These are phyloP conservation scores for Shiraia sp. DNA, from an alignment of 2,329 filamentous ascomycete species.

Conservation along the genomic window DNA sequence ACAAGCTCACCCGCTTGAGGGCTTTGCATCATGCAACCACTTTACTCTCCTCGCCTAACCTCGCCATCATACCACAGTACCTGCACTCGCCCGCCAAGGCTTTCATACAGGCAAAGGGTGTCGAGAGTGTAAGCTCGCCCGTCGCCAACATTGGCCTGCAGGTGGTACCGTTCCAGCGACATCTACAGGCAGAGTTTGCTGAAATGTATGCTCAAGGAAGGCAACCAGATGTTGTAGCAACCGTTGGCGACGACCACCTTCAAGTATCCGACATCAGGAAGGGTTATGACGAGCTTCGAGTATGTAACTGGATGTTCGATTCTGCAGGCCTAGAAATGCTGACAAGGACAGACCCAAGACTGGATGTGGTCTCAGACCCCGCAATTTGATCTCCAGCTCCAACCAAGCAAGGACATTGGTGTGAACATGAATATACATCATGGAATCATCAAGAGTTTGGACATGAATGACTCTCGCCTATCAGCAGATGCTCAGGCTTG, in stretches of 20 bases:
- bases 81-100: slow-evolving; percentile 76
- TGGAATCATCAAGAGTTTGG: slow-evolving; percentile 59
- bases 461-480: slow-evolving; percentile 31
- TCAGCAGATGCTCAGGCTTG: slow-evolving; percentile 13
- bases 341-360: slow-evolving; percentile 58
- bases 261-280: slow-evolving; percentile 60
- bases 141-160: slow-evolving; percentile 75
- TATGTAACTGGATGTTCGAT: slow-evolving; percentile 39
- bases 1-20: slow-evolving; percentile 81
- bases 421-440: slow-evolving; percentile 49
- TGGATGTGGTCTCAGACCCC: slow-evolving; percentile 90
- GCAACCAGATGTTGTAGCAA: slow-evolving; percentile 44
- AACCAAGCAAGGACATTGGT: slow-evolving; percentile 52
- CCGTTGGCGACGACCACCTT: slow-evolving; percentile 59
- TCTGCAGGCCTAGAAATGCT: slow-evolving; percentile 19
- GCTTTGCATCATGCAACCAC: slow-evolving; percentile 94
- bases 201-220: slow-evolving; percentile 62
- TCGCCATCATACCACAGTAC: slow-evolving; percentile 69
- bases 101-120: slow-evolving; percentile 79
- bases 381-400: slow-evolving; percentile 66
- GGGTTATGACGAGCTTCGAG: slow-evolving; percentile 66
- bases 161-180: slow-evolving; percentile 49
- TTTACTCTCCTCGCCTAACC: slow-evolving; percentile 75
- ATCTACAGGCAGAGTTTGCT: slow-evolving; percentile 63
- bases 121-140: slow-evolving; percentile 86